Evolutionary conservation across 495 filamentous ascomycete genomes (phyloP).

Genomic region (Elaphomyces granulatus): DNA sequence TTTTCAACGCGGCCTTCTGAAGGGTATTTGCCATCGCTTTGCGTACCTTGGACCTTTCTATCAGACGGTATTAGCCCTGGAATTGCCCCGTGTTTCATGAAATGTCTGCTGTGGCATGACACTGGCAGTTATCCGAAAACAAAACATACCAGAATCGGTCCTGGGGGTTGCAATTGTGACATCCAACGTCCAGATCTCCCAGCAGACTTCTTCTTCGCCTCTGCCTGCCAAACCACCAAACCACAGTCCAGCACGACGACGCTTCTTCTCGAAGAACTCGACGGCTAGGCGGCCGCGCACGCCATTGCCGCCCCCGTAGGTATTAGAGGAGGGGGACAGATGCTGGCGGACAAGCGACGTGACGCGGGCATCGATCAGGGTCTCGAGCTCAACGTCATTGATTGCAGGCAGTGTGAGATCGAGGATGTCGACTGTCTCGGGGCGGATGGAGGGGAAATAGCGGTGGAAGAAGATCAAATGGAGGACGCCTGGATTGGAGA

Average conservation of each 20-base stretch:
- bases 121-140: too few species aligned
- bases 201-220: slow-evolving; percentile 83
- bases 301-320: slow-evolving; percentile 34
- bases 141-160: slow-evolving; percentile 69
- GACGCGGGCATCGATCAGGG: slow-evolving; percentile 78
- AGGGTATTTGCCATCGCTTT: slow-evolving; percentile 78
- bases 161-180: slow-evolving; percentile 78
- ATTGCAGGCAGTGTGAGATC: slow-evolving; percentile 84
- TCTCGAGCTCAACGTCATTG: slow-evolving; percentile 77
- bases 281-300: slow-evolving; percentile 72
- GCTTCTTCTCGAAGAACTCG: slow-evolving; percentile 88
- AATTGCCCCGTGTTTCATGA: too few species aligned
- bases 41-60: slow-evolving; percentile 76
- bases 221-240: slow-evolving; percentile 44
- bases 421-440: slow-evolving; percentile 77
- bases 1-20: slow-evolving; percentile 73
- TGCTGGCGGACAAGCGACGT: slow-evolving; percentile 54
- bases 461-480: slow-evolving; percentile 99
- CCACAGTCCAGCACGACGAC: slow-evolving; percentile 58
- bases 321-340: slow-evolving; percentile 31
- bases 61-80: too few species aligned
- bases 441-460: slow-evolving; percentile 76
- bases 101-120: too few species aligned
- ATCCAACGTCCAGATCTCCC: slow-evolving; percentile 90
- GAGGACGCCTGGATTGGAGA: slow-evolving; percentile 72